Percentiles rank a stretch among this genome's conserved stretches.
Evolutionary conservation across 441 rosid genomes (phyloP).

Genomic region (Pelargonium fulgidum): DNA sequence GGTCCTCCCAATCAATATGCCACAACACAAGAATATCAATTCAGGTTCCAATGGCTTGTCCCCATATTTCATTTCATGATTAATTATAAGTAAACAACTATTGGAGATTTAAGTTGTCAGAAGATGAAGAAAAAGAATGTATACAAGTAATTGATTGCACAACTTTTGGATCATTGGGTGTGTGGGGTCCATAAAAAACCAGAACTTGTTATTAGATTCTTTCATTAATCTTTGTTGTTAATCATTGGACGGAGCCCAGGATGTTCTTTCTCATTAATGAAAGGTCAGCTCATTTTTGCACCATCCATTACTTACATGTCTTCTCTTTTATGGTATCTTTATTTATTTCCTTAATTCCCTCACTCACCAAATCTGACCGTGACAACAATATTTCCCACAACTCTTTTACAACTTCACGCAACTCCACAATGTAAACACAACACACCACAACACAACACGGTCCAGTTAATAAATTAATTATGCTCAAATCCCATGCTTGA

Average conservation of each 20-base stretch:
- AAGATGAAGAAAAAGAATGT: not conserved
- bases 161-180: not conserved
- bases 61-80: not conserved
- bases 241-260: not conserved
- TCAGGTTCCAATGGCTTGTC: not conserved
- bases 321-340: conserved; percentile 6
- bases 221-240: not conserved
- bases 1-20: not conserved
- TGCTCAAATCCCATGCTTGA: conserved; percentile 21
- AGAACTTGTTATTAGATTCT: conserved; percentile 7
- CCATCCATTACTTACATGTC: not conserved
- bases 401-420: conserved; percentile 2
- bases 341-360: conserved; percentile 1
- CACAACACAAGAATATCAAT: not conserved
- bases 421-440: conserved; percentile 1
- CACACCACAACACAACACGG: conserved; percentile 7
- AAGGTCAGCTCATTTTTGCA: conserved; percentile 5
- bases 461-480: conserved; percentile 5
- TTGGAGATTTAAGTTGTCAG: not conserved
- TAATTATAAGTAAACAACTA: not conserved
- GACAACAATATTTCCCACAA: conserved; percentile 7
- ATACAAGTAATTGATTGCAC: not conserved
- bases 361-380: not conserved
- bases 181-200: conserved; percentile 8
- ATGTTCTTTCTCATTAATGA: conserved; percentile 6